Evolutionary conservation across 768 basidiomycete genomes (phyloP).

Genomic region (Kwoniella europaea): DNA sequence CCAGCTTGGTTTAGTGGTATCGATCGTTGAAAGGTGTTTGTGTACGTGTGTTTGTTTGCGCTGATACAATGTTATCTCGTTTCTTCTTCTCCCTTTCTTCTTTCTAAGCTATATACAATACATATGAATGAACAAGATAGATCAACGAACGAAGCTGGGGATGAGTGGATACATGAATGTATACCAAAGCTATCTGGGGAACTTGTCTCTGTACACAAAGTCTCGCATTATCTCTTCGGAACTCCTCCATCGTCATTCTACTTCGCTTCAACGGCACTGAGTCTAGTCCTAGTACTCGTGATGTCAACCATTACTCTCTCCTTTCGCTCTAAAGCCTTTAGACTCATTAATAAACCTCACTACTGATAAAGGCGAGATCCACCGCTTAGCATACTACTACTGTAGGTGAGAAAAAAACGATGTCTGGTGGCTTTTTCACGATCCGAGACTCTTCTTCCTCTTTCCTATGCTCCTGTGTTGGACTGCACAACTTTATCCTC

Average conservation of each 20-base stretch:
- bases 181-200: not conserved
- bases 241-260: not conserved
- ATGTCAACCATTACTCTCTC: not conserved
- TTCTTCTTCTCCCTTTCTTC: not conserved
- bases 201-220: not conserved
- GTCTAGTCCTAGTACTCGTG: too few species aligned
- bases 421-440: constrained; percentile 11
- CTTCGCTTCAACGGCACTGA: not conserved
- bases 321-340: constrained; percentile 12
- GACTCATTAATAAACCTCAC: not conserved
- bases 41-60: not conserved
- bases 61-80: not conserved
- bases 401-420: not conserved
- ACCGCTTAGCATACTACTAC: not conserved
- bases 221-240: not conserved
- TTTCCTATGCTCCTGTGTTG: not conserved
- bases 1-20: not conserved
- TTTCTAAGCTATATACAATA: not conserved
- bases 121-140: not conserved
- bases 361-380: not conserved
- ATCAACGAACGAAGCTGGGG: not conserved
- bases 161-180: not conserved
- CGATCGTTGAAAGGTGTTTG: constrained; percentile 11
- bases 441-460: constrained; percentile 8
- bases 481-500: not conserved